Evolutionary conservation across 371 early-diverging fungal genomes (phyloP), one percentile per base, ranked within the genome.

Genomic region (Mucor indicus): DNA sequence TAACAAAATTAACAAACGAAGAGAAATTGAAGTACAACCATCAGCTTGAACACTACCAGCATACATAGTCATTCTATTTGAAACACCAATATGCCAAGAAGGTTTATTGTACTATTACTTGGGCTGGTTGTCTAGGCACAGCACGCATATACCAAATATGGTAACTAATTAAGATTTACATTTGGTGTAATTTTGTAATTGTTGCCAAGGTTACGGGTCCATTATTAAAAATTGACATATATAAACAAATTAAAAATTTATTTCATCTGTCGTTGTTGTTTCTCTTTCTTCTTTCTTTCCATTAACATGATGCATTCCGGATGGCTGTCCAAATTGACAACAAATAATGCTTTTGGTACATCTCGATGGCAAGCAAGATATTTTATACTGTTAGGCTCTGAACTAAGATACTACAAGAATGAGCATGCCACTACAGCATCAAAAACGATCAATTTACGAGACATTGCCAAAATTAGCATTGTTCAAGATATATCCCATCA

Each of bases 331-430:
- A 62, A 64, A 38, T 38, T 61, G 27, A 53, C 54, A 17, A 52
- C 48, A 7, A 30, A 38, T 11, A 59, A 48, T 41, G 24, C 60
- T 9, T 53, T 64, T 46, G 55, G 59, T 30, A 29, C 52, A n/a
- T 52, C 51, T 7, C 44, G 61, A 17, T 72, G 72, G 72, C 64
- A 63, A 33, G 49, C 56, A 30, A 56, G 72, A 1, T 72, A 56
- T 36, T 65, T 72, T 29, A 64, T 72, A 8, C 38, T 72, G 15
- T 44, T 69, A 12, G 69, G 61, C 50, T 57, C 64, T 20, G 69
- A 72, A 45, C 20, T 72, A 16, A 53, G 72, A 13, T 72, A 64
- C 36, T 72, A 72, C 22, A 62, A 58, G 38, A 52, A 55, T 20
- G 72, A 72, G 44, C 64, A 67, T 40, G 27, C 61, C n/a, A 38